These are phyloP conservation scores for Microdochium bolleyi DNA, from an alignment of 2,329 filamentous ascomycete genomes.

Conservation along the genomic window DNA sequence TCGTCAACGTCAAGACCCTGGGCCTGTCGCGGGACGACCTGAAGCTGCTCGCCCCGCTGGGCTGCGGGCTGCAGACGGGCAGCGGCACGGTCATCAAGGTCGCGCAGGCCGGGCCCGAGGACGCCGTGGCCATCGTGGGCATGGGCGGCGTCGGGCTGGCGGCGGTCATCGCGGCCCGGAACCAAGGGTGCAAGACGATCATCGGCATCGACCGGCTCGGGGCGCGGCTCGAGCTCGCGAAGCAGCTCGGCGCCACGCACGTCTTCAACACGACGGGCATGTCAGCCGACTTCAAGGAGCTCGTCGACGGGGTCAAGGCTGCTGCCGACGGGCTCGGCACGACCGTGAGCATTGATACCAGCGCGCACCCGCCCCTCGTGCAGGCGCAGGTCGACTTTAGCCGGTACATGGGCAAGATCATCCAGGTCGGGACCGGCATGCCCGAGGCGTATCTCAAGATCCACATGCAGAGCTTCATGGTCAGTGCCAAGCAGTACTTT, in stretches of 20 bases:
- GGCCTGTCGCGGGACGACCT: constrained; percentile 4
- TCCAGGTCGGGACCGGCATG: constrained; percentile 22
- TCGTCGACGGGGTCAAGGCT: constrained; percentile 17
- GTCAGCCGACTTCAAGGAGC: constrained; percentile 8
- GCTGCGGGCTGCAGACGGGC: constrained; percentile 34
- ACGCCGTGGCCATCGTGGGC: constrained; percentile 26
- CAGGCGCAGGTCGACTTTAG: constrained; percentile 19
- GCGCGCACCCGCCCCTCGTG: constrained; percentile 17
- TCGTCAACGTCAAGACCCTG: constrained; percentile 11
- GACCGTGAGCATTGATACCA: constrained; percentile 21
- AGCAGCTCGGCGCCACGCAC: constrained; percentile 33
- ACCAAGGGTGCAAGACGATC: constrained; percentile 20
- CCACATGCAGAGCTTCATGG: constrained; percentile 15
- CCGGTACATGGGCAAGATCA: constrained; percentile 19
- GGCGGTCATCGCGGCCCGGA: constrained; percentile 27
- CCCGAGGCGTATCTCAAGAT: constrained; percentile 14
- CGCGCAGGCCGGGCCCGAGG: constrained; percentile 13
- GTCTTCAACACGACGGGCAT: constrained; percentile 22
- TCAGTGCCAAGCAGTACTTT: constrained; percentile 19
- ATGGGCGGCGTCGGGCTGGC: constrained; percentile 30
- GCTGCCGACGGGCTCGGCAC: constrained; percentile 17
- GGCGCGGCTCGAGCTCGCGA: constrained; percentile 30
- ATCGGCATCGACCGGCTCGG: constrained; percentile 37
- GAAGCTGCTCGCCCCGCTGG: constrained; percentile 26
- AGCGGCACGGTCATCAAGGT: constrained; percentile 30